phyloP scores from a whole-genome alignment of 345 rosid species.

The Clarkia xantiana region DNA sequence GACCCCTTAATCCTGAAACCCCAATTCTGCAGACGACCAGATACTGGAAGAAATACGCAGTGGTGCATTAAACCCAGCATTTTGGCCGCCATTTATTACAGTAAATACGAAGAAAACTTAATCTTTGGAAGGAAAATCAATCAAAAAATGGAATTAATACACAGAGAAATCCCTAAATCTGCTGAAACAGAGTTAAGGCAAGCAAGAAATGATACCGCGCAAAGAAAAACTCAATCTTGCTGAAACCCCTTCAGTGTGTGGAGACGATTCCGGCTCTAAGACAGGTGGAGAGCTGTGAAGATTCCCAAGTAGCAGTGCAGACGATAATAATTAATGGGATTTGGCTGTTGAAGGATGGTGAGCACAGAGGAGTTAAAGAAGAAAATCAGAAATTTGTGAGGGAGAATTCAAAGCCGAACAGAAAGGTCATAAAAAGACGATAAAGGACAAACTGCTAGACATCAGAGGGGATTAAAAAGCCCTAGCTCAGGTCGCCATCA shows the following conservation, averaged over 20 bases:
- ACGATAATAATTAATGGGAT: not conserved
- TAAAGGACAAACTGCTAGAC: slow-evolving; percentile 4
- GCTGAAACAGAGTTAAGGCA: not conserved
- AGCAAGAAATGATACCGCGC: not conserved
- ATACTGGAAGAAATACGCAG: too few relatives aligned
- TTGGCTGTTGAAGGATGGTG: not conserved
- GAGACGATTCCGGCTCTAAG: not conserved
- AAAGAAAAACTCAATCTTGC: not conserved
- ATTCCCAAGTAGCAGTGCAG: not conserved
- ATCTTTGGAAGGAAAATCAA: not conserved
- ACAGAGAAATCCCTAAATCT: not conserved
- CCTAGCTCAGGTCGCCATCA: not conserved
- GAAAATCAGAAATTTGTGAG: slow-evolving; percentile 1
- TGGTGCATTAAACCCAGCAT: too few relatives aligned
- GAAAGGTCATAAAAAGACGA: slow-evolving; percentile 7
- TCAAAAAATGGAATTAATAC: not conserved
- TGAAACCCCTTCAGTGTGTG: not conserved
- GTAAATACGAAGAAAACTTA: too few relatives aligned
- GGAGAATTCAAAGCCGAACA: not conserved
- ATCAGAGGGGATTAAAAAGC: not conserved
- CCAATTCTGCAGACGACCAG: too few relatives aligned
- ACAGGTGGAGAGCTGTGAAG: not conserved
- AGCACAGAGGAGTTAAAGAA: slow-evolving; percentile 1
- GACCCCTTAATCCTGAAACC: too few relatives aligned
- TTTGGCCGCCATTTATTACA: too few relatives aligned